Conservation (phyloP, 176 grass and related monocot species). For the Typha latifolia region DNA sequence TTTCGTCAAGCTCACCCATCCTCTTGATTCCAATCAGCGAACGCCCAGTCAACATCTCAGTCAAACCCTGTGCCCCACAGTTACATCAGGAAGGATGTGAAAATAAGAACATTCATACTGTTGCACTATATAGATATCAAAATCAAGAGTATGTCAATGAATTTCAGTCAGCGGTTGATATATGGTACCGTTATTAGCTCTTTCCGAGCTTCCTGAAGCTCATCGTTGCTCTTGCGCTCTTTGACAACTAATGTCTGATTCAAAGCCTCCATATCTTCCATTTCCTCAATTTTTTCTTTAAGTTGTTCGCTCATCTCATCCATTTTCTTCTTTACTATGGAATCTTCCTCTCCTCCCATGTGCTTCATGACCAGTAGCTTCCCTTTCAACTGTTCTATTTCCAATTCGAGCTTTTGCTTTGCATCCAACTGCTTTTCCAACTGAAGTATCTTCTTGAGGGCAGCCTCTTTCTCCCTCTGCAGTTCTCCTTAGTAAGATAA, state of each 20-base stretch:
- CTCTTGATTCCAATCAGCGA: slow-evolving; percentile 51
- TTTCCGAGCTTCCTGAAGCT: slow-evolving; percentile 57
- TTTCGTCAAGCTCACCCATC: slow-evolving; percentile 70
- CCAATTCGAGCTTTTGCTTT: slow-evolving; percentile 56
- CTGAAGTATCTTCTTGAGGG: slow-evolving; percentile 31
- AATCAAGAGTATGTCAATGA: neutral
- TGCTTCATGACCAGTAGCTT: slow-evolving; percentile 56
- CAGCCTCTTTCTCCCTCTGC: slow-evolving; percentile 48
- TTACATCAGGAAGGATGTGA: slow-evolving; percentile 6
- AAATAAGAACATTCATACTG: slow-evolving; percentile 13
- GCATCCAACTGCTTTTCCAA: slow-evolving; percentile 33
- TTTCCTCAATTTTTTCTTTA: slow-evolving; percentile 49
- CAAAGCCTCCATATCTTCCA: slow-evolving; percentile 31
- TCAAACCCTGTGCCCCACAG: slow-evolving; percentile 38
- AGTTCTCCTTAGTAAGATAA: slow-evolving; percentile 21
- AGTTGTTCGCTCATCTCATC: slow-evolving; percentile 28
- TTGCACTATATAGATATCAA: slow-evolving; percentile 7
- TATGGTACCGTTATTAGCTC: slow-evolving; percentile 38
- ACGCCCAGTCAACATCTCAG: slow-evolving; percentile 19
- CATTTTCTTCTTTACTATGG: slow-evolving; percentile 26
- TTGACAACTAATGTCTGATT: slow-evolving; percentile 42
- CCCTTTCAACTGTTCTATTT: slow-evolving; percentile 50
- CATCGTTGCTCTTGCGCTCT: slow-evolving; percentile 42
- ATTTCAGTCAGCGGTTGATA: neutral
- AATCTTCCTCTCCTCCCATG: slow-evolving; percentile 32